phyloP scores from a whole-genome alignment of 108 stramenopile genomes.

The Fistulifera pelliculosa region DNA sequence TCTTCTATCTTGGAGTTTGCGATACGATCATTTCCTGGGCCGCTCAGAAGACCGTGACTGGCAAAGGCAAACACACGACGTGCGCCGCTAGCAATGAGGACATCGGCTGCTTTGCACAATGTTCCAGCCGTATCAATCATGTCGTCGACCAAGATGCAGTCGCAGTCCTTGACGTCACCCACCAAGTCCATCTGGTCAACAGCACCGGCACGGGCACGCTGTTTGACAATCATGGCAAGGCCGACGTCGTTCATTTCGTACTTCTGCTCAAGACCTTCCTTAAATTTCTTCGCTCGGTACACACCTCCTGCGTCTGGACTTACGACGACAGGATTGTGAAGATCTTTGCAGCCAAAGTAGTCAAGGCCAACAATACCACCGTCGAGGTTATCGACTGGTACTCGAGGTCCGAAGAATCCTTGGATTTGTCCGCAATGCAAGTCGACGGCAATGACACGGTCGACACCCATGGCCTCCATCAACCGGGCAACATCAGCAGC shows the following conservation, averaged over 20 bases:
- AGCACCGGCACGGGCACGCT: conserved; percentile 91
- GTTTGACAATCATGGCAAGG: conserved; percentile 99
- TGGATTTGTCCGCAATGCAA: conserved; percentile 99
- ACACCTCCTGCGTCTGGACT: conserved; percentile 99
- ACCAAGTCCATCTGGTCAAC: conserved; percentile 99
- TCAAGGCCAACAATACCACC: conserved; percentile 96
- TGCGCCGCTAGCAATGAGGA: conserved; percentile 89
- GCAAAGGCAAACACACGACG: conserved; percentile 98
- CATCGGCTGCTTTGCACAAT: conserved; percentile 97
- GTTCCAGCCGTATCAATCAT: conserved; percentile 99
- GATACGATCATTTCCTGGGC: conserved; percentile 94
- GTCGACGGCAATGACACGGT: conserved; percentile 98
- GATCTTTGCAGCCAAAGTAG: conserved; percentile 97
- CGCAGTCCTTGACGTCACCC: conserved; percentile 94
- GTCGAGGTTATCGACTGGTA: conserved; percentile 98
- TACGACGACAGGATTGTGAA: conserved; percentile 98
- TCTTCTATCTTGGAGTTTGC: conserved; percentile 93
- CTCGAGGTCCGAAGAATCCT: conserved; percentile 95
- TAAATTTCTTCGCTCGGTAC: conserved; percentile 99
- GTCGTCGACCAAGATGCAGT: conserved; percentile 99
- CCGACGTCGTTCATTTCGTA: conserved; percentile 93
- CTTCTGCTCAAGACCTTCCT: conserved; percentile 92
- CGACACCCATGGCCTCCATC: conserved; percentile 98
- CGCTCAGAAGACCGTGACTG: conserved; percentile 96
- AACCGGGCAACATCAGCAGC: conserved; percentile 99